Evolutionary conservation across 2,329 filamentous ascomycete species (phyloP).

Genomic region (Neoarthrinium moseri): DNA sequence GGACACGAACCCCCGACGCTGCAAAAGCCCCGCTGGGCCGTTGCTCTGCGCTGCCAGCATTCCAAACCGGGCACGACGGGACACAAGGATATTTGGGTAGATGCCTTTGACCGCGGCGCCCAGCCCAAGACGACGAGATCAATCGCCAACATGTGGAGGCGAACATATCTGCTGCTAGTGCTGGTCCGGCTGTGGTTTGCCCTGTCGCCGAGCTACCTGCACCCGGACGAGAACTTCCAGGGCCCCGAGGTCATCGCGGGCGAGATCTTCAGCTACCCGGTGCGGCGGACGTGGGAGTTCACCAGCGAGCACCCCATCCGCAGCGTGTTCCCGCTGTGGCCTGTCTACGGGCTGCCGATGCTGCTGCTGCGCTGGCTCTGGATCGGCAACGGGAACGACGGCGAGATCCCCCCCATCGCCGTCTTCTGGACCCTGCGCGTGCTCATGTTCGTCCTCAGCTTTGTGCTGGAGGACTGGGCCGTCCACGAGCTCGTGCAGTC

Average conservation of each 20-base stretch:
- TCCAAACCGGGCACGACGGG: no score
- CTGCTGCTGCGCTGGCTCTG: conserved; percentile 88
- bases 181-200: conserved; percentile 92
- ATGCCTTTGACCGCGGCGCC: not conserved
- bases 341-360: conserved; percentile 92
- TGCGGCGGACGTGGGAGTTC: conserved; percentile 94
- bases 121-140: conserved; percentile 6
- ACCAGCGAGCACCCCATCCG: conserved; percentile 84
- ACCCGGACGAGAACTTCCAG: conserved; percentile 99
- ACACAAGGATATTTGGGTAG: no score
- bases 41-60: no score
- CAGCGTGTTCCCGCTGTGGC: conserved; percentile 96
- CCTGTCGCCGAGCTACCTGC: conserved; percentile 90
- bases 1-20: no score
- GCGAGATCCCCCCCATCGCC: conserved; percentile 75
- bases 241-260: conserved; percentile 96
- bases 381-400: conserved; percentile 76
- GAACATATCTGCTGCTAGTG: conserved; percentile 81
- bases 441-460: conserved; percentile 92
- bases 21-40: no score
- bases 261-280: conserved; percentile 88
- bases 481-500: conserved; percentile 86
- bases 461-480: conserved; percentile 97
- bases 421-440: conserved; percentile 88
- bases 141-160: conserved; percentile 72